Evolutionary conservation across 2,329 filamentous ascomycete genomes (phyloP), one percentile per base, ranked within the genome.

Genomic region (Ambrosiella beaveri): DNA sequence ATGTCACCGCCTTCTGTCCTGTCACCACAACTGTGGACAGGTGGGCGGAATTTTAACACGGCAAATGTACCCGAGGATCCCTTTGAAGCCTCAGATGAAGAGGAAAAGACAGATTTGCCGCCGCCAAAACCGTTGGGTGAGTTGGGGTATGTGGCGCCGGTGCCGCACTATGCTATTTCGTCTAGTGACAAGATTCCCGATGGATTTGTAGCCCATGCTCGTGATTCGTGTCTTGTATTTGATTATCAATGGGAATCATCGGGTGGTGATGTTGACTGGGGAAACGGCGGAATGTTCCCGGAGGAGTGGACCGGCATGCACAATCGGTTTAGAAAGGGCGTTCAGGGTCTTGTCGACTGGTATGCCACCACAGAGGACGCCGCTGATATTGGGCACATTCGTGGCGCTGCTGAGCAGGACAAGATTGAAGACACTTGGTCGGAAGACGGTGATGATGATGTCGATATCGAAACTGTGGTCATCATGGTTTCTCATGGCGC

Each of bases 301-400:
- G 93, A 98, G 69, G 93, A 97, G 70, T 98, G 93, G 93, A 86
- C 88, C 37, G 76, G 82, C 2, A 97, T 98, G 93, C 93, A 98
- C 70, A 84, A 84, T 66, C 80, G 93, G 19, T 95, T 97, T 65
- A 79, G 89, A 41, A 80, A 76, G 61, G 91, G 91, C 0, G 70
- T 96, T 44, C 82, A 86, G 63, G 80, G 81, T 50, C 78, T 96
- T 72, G 74, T 96, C 11, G 78, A 85, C 60, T 97, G 89, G 87
- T 98, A 98, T 67, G 75, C 67, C 65, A 81, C 68, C 62, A 74
- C 71, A 7, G 74, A 78, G 37, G 69, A 73, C 35, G 75, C 77
- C 2, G 73, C 74, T 8, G 73, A 77, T 49, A 73, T 77, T 67
- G 72, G 75, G 12, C 75, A 75, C 7, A 75, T 60, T 12, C 59